A percentile compares a stretch with the other conserved stretches of the same genome.
Evolutionary conservation across 441 rosid species (phyloP).

Genomic region (Croton laevigatus): DNA sequence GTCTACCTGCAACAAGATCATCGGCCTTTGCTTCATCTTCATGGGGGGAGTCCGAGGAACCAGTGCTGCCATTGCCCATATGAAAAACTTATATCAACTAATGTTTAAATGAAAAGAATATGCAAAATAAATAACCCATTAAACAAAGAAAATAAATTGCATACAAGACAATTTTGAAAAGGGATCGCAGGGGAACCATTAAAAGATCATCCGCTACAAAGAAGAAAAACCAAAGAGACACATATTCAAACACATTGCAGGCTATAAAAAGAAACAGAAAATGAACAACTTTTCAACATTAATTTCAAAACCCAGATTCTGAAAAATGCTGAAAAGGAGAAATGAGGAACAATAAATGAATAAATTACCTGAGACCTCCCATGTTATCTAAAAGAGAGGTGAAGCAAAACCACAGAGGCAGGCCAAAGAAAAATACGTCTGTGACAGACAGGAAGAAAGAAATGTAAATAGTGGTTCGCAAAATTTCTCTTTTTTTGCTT

Average conservation of each 20-base stretch:
- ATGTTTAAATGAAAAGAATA: neutral
- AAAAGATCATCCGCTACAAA: neutral
- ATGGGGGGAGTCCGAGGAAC: constrained; percentile 14
- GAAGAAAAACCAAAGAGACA: neutral
- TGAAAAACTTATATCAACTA: neutral
- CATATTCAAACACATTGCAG: neutral
- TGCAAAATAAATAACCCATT: neutral
- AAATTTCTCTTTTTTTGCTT: constrained; percentile 22
- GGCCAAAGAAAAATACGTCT: constrained; percentile 10
- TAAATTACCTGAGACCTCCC: constrained; percentile 22
- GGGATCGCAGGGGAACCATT: neutral
- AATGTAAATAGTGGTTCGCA: constrained; percentile 30
- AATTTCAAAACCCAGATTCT: constrained; percentile 9
- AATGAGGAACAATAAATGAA: too few relatives aligned
- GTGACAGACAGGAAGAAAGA: constrained; percentile 11
- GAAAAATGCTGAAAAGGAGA: constrained; percentile 1
- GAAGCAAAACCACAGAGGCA: constrained; percentile 23
- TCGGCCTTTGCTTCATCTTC: constrained; percentile 25
- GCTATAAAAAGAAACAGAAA: neutral
- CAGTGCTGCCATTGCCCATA: constrained; percentile 32
- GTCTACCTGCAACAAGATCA: constrained; percentile 28
- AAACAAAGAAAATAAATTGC: neutral
- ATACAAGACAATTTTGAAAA: neutral
- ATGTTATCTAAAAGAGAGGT: constrained; percentile 19
- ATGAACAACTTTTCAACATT: neutral